Evolutionary conservation across 2,329 filamentous ascomycete species (phyloP), one percentile per base, ranked within the genome.

Genomic region (Cryphonectria carpinicola): DNA sequence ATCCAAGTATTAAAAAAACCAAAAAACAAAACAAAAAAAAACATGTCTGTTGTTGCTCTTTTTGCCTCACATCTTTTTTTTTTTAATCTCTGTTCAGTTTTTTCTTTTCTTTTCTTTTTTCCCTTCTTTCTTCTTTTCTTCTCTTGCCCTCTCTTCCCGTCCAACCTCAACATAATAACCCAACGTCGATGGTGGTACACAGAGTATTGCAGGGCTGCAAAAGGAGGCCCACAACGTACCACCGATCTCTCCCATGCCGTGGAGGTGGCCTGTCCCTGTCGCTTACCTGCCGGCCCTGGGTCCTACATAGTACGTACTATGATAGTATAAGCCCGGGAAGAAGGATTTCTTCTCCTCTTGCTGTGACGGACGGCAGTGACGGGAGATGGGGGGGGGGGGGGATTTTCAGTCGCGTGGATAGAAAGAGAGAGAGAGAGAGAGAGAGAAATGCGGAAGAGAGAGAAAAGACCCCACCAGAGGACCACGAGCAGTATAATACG

Each of bases 151-250:
- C 41, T 49, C 46, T 49, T n/a, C 13, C 52, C 11, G 37, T 28
- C 25, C 13, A 10, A 10, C 4, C 28, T 28, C 54, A 6, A 4
- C 13, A 58, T 35, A 46, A 22, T 6, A 46, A 46, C 43, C 17
- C 17, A 46, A 46, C 5, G 17, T 46, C 17, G 43, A 17, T 17
- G 43, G 43, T 46, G 19, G 52, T 28, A 11, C 52, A 56, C 52
- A 28, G 13, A 17, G 54, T 58, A 58, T 58, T 58, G 25, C 54
- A 58, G 54, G 54, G 54, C 54, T 58, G 54, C 54, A 58, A 58
- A 14, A 28, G 54, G 54, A 28, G 35, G 54, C 13, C 54, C 54
- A 58, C 54, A 56, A 28, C 19, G 54, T 58, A 19, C 54, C 54
- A 58, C 54, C 54, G 54, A 58, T 58, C 54, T 32, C 46, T 49